Evolutionary conservation across 345 rosid genomes (phyloP), one percentile per base, ranked within the genome.

Genomic region (Camelina neglecta): DNA sequence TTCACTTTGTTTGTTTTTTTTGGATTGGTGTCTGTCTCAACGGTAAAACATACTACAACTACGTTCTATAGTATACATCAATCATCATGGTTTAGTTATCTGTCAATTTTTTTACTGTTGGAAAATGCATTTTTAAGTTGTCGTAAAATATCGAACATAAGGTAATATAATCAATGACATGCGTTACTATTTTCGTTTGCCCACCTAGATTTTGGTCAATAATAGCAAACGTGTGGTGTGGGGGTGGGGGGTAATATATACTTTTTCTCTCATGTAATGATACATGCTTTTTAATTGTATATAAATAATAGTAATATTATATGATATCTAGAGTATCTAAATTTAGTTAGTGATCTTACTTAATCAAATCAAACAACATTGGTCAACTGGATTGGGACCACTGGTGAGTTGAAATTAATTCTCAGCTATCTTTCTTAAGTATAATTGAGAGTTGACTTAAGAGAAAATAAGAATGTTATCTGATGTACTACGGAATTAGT

Each of bases 141-240:
- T 77, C 67, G 76, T 77, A 29, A 64, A 77, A 71, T 77, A 39
- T 65, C 55, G 39, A 77, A 71, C 80, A 77, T 71, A 56, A 24
- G 72, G 72, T 65, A 16, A 47, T 61, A 48, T 62, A 77, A 33
- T 36, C 67, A 77, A 33, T 36, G 80, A 70, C 67, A 70, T 62
- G 65, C 24, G 49, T 51, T 64, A 36, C 53, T 11, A 69, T 35
- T 23, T 54, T 54, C 45, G 24, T 15, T 21, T 23, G 5, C 49
- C 33, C 71, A 48, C 65, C 33, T 35, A 62, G 5, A 70, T 62
- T 64, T 71, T 13, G 72, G 76, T 77, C 72, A 77, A 77, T 47
- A 77, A 77, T 47, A 64, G 72, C 60, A 56, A 15, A 76, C 72
- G 23, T 62, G 74, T 60, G 67, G 31, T 29, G 31, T 29, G 31